Evolutionary conservation across 768 basidiomycete genomes (phyloP).

Genomic region (Nidula microcarpa): DNA sequence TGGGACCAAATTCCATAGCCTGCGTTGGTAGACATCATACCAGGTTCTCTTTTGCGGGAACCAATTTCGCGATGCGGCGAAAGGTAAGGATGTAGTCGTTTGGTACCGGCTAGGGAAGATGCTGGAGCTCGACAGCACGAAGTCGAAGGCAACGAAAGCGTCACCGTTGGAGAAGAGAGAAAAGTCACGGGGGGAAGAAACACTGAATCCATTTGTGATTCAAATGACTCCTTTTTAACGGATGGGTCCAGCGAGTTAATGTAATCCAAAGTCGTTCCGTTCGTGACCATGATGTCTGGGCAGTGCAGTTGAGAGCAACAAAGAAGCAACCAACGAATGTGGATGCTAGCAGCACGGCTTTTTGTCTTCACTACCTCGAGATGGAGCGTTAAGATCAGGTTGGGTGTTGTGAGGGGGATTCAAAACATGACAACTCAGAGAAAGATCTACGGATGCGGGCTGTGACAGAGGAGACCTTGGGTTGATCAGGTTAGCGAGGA

Average conservation of each 20-base stretch:
- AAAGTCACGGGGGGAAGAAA: constrained; percentile 27
- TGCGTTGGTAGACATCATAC: constrained; percentile 31
- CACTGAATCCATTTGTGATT: constrained; percentile 30
- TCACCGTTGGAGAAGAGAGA: constrained; percentile 13
- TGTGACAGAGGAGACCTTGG: constrained; percentile 13
- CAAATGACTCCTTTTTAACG: constrained; percentile 46
- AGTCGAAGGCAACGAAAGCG: constrained; percentile 22
- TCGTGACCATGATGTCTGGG: constrained; percentile 32
- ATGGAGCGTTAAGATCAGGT: background rate
- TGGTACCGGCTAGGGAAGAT: constrained; percentile 25
- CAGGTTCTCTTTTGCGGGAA: constrained; percentile 24
- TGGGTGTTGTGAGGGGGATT: constrained; percentile 12
- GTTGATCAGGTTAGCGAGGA: background rate
- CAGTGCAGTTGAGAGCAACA: constrained; percentile 32
- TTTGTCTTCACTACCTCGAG: constrained; percentile 15
- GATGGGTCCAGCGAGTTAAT: constrained; percentile 18
- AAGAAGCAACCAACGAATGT: background rate
- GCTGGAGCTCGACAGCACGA: constrained; percentile 25
- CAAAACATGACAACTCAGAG: constrained; percentile 15
- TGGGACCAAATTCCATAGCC: constrained; percentile 27
- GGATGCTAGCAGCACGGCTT: constrained; percentile 9
- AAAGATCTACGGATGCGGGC: constrained; percentile 14
- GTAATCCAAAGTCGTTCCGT: constrained; percentile 29
- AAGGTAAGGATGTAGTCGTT: constrained; percentile 35
- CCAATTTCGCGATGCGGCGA: constrained; percentile 21